Evolutionary conservation across 2,329 filamentous ascomycete species (phyloP), one percentile per base, ranked within the genome.

Genomic region (Microdochium paspali): DNA sequence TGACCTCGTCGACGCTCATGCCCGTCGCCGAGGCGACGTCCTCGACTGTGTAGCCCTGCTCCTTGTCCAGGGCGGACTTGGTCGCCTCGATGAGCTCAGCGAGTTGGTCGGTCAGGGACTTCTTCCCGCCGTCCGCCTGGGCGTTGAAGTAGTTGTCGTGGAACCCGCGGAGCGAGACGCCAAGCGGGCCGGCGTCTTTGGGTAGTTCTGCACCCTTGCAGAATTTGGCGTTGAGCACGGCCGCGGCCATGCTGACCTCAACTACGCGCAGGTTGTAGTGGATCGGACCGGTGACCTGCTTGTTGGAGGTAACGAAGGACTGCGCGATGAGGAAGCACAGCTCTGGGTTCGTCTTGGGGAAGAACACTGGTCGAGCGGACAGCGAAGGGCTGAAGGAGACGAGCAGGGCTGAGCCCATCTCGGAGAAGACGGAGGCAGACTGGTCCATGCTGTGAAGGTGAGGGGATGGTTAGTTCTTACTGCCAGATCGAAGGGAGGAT

Each of bases 251-350:
- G 47, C 86, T 93, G 70, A 89, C 94, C 68, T 98, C 93, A 31
- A 96, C 93, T 1, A 98, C 93, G 24, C 93, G 85, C 23, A 98
- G 79, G 66, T 98, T 98, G 74, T 97, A 98, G 74, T 91, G 89
- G 53, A 94, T 84, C 0, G 91, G 91, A 0, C 85, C 93, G 1
- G 91, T 95, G 51, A 91, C 86, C 61, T 93, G 87, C 70, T 98
- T 98, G 73, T 97, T 90, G 4, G 91, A 87, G 15, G 85, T 85
- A 51, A 98, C 86, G 63, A 95, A 95, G 50, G 87, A 94, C 64
- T 98, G 93, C 7, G 90, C 91, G 54, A 96, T 90, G 53, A 98
- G 76, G 66, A 98, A 97, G 55, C 83, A 89, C 47, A 96, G 77
- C 56, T 94, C 88, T 2, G 90, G 87, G 43, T 81, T 74, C 4